phyloP scores from a whole-genome alignment of 768 basidiomycete species.

The Lyophyllum semitale region DNA sequence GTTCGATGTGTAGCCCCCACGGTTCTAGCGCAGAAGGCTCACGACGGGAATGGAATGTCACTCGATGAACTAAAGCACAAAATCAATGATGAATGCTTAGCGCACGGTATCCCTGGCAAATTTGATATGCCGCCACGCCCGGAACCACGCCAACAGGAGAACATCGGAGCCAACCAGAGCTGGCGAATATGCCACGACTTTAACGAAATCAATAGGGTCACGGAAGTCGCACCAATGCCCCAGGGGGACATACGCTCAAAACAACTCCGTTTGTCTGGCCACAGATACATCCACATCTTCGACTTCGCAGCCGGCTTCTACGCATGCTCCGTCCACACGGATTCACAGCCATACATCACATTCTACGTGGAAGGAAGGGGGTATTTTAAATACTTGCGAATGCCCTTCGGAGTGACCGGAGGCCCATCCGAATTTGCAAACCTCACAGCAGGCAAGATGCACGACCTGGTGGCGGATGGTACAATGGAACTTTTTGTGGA shows the following conservation, averaged over 20 bases:
- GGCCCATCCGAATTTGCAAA: no score
- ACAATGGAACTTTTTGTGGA: no score
- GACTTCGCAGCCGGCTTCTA: constrained; percentile 41
- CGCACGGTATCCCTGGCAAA: constrained; percentile 17
- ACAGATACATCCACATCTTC: constrained; percentile 30
- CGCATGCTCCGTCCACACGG: constrained; percentile 12
- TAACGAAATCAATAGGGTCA: constrained; percentile 28
- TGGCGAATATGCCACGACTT: constrained; percentile 40
- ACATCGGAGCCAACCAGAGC: constrained; percentile 10
- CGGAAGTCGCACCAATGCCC: constrained; percentile 25
- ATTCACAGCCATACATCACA: constrained; percentile 22
- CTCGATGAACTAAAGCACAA: constrained; percentile 31
- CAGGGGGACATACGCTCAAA: constrained; percentile 36
- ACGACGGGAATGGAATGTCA: constrained; percentile 25
- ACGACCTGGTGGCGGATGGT: no score
- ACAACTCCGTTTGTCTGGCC: constrained; percentile 32
- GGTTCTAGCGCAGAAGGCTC: constrained; percentile 37
- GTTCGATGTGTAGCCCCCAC: constrained; percentile 23
- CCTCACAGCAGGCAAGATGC: no score
- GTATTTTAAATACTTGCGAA: no score
- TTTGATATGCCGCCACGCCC: constrained; percentile 24
- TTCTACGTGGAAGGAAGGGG: constrained; percentile 38
- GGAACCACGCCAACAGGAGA: neutral
- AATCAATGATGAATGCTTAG: constrained; percentile 35
- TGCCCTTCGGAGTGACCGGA: no score